Percentiles rank a stretch among this genome's conserved stretches.
These are phyloP conservation scores for Zhuliangozyma blackwelliae DNA, from an alignment of 1,139 yeast genomes.

Conservation along the genomic window DNA sequence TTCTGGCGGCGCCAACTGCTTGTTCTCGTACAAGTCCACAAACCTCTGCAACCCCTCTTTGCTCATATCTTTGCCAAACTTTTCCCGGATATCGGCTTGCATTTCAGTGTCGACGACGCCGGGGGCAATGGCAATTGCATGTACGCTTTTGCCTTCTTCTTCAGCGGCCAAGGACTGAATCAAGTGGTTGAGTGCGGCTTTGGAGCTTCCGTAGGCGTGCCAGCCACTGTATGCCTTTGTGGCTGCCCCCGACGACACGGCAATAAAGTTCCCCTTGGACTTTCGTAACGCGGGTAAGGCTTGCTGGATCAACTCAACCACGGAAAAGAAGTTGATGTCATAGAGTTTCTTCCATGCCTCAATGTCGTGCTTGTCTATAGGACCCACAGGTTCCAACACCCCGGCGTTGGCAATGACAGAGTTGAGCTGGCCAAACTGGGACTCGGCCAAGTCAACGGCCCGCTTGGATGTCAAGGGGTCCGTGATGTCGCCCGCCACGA, in stretches of 20 bases:
- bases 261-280: constrained; percentile 58
- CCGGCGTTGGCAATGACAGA: constrained; percentile 87
- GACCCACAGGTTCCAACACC: constrained; percentile 71
- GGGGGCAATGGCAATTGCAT: constrained; percentile 75
- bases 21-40: constrained; percentile 50
- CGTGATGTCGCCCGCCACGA: constrained; percentile 67
- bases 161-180: constrained; percentile 64
- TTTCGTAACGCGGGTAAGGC: constrained; percentile 58
- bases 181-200: constrained; percentile 83
- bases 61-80: constrained; percentile 53
- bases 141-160: constrained; percentile 50
- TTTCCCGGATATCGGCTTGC: constrained; percentile 74
- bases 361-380: constrained; percentile 47
- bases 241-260: constrained; percentile 87
- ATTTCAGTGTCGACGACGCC: constrained; percentile 89
- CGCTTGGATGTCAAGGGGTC: constrained; percentile 28
- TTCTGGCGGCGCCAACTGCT: constrained; percentile 56
- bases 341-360: constrained; percentile 60
- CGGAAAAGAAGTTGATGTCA: constrained; percentile 76
- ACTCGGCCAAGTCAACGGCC: constrained; percentile 47
- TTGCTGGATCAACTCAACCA: constrained; percentile 55
- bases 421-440: constrained; percentile 57
- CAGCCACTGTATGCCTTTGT: constrained; percentile 60
- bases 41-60: constrained; percentile 54
- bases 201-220: constrained; percentile 88